Evolutionary conservation across 2,329 filamentous ascomycete genomes (phyloP).

Genomic region (Neonectria sp.): DNA sequence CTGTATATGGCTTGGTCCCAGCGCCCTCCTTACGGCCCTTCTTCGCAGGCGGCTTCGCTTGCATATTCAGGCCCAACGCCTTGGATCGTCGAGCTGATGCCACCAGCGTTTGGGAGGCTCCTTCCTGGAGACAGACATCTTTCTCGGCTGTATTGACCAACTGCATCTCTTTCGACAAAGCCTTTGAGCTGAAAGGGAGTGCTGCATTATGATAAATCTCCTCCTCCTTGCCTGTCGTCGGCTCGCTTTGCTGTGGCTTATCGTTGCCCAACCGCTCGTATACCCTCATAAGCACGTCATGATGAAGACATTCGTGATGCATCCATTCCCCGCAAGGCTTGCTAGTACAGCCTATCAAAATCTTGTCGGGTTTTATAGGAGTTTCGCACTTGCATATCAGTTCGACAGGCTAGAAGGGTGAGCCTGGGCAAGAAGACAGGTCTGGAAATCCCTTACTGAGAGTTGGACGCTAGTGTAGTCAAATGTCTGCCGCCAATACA

Average conservation of each 20-base stretch:
- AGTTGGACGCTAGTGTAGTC: slow-evolving; percentile 70
- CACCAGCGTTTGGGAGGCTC: too few species aligned
- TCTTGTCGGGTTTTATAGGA: slow-evolving; percentile 74
- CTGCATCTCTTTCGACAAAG: too few species aligned
- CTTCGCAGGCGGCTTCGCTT: slow-evolving; percentile 48
- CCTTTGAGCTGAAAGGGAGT: slow-evolving; percentile 66
- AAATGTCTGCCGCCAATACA: slow-evolving; percentile 77
- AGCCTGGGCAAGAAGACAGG: slow-evolving; percentile 40
- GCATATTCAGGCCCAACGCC: slow-evolving; percentile 45
- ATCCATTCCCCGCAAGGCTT: slow-evolving; percentile 72
- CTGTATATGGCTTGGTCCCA: slow-evolving; percentile 63
- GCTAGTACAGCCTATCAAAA: slow-evolving; percentile 71
- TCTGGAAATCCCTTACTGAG: slow-evolving; percentile 62
- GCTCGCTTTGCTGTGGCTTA: slow-evolving; percentile 62
- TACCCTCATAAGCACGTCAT: slow-evolving; percentile 66
- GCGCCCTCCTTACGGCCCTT: slow-evolving; percentile 56
- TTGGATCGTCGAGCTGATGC: too few species aligned
- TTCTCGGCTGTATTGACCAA: too few species aligned
- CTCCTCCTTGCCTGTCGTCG: slow-evolving; percentile 57
- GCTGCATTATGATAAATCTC: slow-evolving; percentile 50
- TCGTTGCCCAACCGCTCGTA: slow-evolving; percentile 66
- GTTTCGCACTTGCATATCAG: slow-evolving; percentile 71
- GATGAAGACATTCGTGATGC: slow-evolving; percentile 73
- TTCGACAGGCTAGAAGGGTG: slow-evolving; percentile 63
- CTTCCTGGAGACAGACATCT: too few species aligned